Evolutionary conservation across 495 filamentous ascomycete genomes (phyloP).

Genomic region (Penicillium malachiteum): DNA sequence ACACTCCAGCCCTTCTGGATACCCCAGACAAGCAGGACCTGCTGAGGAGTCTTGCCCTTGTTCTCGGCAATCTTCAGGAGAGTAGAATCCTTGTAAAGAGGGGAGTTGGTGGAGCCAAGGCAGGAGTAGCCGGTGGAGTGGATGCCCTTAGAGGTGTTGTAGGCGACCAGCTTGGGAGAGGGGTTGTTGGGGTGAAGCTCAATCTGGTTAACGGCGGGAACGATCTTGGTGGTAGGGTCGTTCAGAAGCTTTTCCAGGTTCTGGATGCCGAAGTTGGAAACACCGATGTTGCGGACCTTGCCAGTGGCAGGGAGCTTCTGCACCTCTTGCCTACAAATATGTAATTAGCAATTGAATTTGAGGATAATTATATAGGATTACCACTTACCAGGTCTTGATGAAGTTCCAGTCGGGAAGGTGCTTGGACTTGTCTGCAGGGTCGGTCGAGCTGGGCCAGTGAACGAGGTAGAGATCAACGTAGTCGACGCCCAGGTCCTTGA

Average conservation of each 20-base stretch:
- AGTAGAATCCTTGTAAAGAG: constrained; percentile 56
- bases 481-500: constrained; percentile 67
- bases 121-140: constrained; percentile 68
- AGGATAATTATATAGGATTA: no score
- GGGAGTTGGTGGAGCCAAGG: constrained; percentile 59
- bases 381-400: constrained; percentile 67
- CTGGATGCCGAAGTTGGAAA: constrained; percentile 61
- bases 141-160: constrained; percentile 66
- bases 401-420: constrained; percentile 73
- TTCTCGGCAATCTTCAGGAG: constrained; percentile 60
- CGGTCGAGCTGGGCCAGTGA: constrained; percentile 76
- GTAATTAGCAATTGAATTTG: background rate
- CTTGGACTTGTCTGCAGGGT: constrained; percentile 55
- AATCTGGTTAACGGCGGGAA: constrained; percentile 87
- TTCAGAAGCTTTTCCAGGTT: constrained; percentile 58
- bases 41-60: constrained; percentile 66
- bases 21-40: constrained; percentile 69
- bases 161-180: constrained; percentile 75
- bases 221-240: constrained; percentile 56
- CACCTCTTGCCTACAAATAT: constrained; percentile 60
- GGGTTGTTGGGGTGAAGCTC: constrained; percentile 85
- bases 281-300: constrained; percentile 72
- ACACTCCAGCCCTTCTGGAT: constrained; percentile 71
- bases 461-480: constrained; percentile 87
- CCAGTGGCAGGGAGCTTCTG: constrained; percentile 77